A percentile compares a stretch with the other conserved stretches of the same genome.
These are phyloP conservation scores for Amanita fuliginea DNA, from an alignment of 768 basidiomycete genomes.

Conservation along the genomic window DNA sequence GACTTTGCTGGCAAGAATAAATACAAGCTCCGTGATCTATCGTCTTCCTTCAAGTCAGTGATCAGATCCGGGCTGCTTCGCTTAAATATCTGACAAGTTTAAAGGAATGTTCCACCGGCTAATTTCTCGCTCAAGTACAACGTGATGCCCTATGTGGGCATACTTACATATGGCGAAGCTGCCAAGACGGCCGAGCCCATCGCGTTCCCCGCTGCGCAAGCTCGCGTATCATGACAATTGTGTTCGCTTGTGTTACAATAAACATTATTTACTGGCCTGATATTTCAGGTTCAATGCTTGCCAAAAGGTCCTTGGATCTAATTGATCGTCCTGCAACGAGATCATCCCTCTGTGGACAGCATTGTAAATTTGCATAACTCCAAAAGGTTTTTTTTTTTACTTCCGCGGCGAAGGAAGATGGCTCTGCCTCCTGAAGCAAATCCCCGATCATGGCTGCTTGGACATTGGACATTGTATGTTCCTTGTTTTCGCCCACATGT, in stretches of 20 bases:
- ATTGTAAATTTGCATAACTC: constrained; percentile 10
- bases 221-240: constrained; percentile 22
- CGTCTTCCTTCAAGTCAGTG: constrained; percentile 64
- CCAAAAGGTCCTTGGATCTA: constrained; percentile 20
- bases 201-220: constrained; percentile 27
- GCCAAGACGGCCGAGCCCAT: constrained; percentile 27
- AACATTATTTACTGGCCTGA: neutral
- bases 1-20: constrained; percentile 65
- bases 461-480: constrained; percentile 33
- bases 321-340: constrained; percentile 26
- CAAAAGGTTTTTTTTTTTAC: constrained; percentile 25
- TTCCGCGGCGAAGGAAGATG: constrained; percentile 34
- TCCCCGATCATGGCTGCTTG: constrained; percentile 24
- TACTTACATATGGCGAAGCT: constrained; percentile 70
- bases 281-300: constrained; percentile 21
- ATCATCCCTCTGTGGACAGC: constrained; percentile 9
- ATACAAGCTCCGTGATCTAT: constrained; percentile 72
- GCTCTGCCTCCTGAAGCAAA: constrained; percentile 23
- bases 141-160: constrained; percentile 82
- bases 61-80: constrained; percentile 1
- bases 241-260: neutral
- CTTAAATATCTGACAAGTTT: constrained; percentile 3
- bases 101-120: constrained; percentile 53
- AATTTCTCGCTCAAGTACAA: constrained; percentile 78
- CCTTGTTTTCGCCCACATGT: constrained; percentile 43